Conservation (phyloP, 331 rosid species). For the Malus hybrid region DNA sequence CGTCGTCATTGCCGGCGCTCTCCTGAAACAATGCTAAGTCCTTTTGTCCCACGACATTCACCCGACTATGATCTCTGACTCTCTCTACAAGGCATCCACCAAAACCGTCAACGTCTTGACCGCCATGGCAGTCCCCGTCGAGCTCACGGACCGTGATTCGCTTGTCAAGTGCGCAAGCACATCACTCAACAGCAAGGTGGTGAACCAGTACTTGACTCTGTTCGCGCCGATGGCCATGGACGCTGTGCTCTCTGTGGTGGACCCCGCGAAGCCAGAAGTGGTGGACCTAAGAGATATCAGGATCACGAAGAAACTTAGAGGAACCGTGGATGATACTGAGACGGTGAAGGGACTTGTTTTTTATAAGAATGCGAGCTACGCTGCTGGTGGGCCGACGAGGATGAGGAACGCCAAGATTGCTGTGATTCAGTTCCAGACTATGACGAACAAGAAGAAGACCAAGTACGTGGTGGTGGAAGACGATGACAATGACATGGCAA, state of each 20-base stretch:
- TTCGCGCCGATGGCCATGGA: conserved; percentile 93
- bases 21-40: conserved; percentile 54
- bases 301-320: conserved; percentile 94
- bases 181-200: conserved; percentile 87
- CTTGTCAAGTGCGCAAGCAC: conserved; percentile 78
- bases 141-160: conserved; percentile 74
- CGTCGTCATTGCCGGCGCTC: conserved; percentile 79
- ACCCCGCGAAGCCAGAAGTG: conserved; percentile 50
- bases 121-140: conserved; percentile 90
- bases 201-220: conserved; percentile 75
- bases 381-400: conserved; percentile 86
- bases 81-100: neutral
- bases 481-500: neutral
- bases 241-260: conserved; percentile 67
- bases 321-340: conserved; percentile 84
- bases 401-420: conserved; percentile 91
- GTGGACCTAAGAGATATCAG: conserved; percentile 83
- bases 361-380: conserved; percentile 88
- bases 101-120: conserved; percentile 73
- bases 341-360: conserved; percentile 73
- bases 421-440: conserved; percentile 59
- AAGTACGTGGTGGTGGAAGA: neutral
- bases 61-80: conserved; percentile 76
- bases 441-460: neutral
- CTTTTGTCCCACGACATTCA: conserved; percentile 81